These are phyloP conservation scores for Forsythia viridissima DNA, from an alignment of 257 asterid species.

Conservation along the genomic window DNA sequence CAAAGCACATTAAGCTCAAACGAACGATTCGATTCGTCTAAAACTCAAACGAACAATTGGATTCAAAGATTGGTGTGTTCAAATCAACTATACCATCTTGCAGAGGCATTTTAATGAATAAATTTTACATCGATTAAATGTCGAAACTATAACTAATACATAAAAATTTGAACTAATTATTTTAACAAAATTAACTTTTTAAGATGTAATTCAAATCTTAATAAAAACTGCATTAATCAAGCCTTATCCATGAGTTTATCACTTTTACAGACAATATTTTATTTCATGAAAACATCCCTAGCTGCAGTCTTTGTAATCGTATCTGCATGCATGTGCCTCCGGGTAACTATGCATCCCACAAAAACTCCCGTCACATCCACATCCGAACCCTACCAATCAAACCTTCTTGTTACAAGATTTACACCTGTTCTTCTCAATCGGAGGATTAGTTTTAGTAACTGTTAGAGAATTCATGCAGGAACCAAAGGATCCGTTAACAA, in stretches of 20 bases:
- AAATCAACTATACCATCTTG: too few species aligned
- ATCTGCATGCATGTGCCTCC: conserved; percentile 32
- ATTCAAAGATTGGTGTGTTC: too few species aligned
- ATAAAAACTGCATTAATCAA: conserved; percentile 5
- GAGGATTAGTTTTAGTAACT: not conserved
- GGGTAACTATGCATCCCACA: conserved; percentile 37
- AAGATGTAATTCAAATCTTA: not conserved
- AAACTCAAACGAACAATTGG: too few species aligned
- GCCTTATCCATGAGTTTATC: conserved; percentile 26
- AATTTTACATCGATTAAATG: too few species aligned
- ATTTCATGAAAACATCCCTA: conserved; percentile 8
- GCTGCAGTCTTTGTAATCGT: conserved; percentile 35
- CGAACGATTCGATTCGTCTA: too few species aligned
- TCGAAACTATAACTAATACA: too few species aligned
- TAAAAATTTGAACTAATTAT: too few species aligned
- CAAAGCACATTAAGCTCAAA: too few species aligned
- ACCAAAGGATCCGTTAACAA: conserved; percentile 16
- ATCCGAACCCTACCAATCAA: conserved; percentile 21
- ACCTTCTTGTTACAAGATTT: conserved; percentile 27
- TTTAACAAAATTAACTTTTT: too few species aligned
- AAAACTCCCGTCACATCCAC: conserved; percentile 32
- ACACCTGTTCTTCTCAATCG: conserved; percentile 17
- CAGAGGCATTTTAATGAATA: too few species aligned
- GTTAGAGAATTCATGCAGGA: not conserved
- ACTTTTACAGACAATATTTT: conserved; percentile 31